Evolutionary conservation across 352 stramenopile genomes (phyloP), one percentile per base, ranked within the genome.

Genomic region (Blastocystis sp.): DNA sequence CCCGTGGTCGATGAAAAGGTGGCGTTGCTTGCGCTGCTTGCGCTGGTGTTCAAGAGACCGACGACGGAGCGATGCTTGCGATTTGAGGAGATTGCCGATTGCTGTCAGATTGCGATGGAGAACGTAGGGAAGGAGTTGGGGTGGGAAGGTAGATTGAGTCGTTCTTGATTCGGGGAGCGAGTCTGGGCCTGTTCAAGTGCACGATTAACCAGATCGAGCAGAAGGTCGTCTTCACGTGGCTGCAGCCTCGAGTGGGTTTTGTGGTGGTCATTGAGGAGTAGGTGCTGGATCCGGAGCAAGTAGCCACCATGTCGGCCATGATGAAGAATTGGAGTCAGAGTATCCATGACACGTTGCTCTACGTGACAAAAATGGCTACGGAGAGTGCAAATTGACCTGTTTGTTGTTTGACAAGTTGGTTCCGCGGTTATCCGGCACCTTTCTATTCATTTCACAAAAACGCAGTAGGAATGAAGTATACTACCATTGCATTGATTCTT

Each of bases 221-320:
- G 27, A 78, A 78, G 48, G 67, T 78, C 18, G 67, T 78, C 7
- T 78, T 78, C 42, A 78, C 67, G 51, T 78, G 67, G 67, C 42
- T 78, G 32, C 67, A 78, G 40, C 40, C 67, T 4, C 36, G 67
- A n/a, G 67, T 78, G 32, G 16, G 67, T 1, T 21, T 78, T n/a
- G 1, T 29, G 11, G 24, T 46, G 32, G 27, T 9, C 2, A 34
- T 14, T 78, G 4, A 78, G 18, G 46, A 9, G 32, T 61, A 78
- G 67, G 36, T 78, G 24, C 48, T 78, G 16, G 67, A 78, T 59
- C n/a, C 38, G 4, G 67, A 78, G 67, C 67, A 78, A 24, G 46
- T 78, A 4, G 46, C 24, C 24, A 78, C 67, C 7, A 78, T 61
- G 42, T 56, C 42, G n/a, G 57, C 56, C 21, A 78, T 78, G 67